Evolutionary conservation across 495 filamentous ascomycete genomes (phyloP).

Genomic region (Aspergillus ostianus): DNA sequence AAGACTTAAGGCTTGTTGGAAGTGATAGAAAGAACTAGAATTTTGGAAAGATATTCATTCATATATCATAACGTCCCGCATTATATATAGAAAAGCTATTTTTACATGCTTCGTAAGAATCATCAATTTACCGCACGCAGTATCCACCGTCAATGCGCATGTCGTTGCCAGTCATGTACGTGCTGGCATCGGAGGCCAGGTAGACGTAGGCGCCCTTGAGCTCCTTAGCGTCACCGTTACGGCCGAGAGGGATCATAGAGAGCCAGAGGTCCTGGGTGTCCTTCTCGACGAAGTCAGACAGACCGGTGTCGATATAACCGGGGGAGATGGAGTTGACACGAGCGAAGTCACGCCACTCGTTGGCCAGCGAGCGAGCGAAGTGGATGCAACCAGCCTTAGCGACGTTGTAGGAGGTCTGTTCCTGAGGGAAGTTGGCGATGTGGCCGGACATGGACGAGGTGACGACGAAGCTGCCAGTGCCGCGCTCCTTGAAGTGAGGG

Average conservation of each 20-base stretch:
- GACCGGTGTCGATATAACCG: conserved; percentile 77
- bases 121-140: conserved; percentile 36
- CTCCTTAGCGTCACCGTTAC: conserved; percentile 75
- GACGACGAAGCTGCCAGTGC: conserved; percentile 60
- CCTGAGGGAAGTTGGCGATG: conserved; percentile 75
- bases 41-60: neutral
- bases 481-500: conserved; percentile 60
- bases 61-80: conserved; percentile 1
- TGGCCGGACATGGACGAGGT: conserved; percentile 69
- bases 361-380: conserved; percentile 60
- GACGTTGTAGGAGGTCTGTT: conserved; percentile 79
- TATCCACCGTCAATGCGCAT: conserved; percentile 71
- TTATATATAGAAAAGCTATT: conserved; percentile 1
- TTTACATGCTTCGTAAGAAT: neutral
- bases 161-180: conserved; percentile 82
- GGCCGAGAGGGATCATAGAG: conserved; percentile 73
- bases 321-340: conserved; percentile 72
- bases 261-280: conserved; percentile 70
- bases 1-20: too few species aligned
- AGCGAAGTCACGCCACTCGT: conserved; percentile 78
- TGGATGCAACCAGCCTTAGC: conserved; percentile 65
- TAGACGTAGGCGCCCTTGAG: conserved; percentile 84
- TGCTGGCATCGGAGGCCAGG: conserved; percentile 69
- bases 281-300: conserved; percentile 71
- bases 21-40: too few species aligned